Conservation (phyloP, 2,329 filamentous ascomycete genomes). For the Aureobasidium pullulans region DNA sequence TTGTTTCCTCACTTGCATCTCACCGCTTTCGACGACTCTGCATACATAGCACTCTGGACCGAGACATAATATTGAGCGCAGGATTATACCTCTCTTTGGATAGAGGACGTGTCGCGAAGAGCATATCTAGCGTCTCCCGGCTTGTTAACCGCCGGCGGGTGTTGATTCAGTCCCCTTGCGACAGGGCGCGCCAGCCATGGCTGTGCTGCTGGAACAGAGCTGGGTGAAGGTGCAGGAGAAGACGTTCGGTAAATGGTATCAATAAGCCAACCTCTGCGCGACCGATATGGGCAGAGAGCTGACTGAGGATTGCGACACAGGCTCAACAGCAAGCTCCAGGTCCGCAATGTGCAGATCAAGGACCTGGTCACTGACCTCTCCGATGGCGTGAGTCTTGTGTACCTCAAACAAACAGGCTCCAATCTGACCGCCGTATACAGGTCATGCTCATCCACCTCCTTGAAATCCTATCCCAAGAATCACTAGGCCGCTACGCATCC, state of each 20-base stretch:
- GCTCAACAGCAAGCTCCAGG: conserved; percentile 92
- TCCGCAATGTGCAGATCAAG: conserved; percentile 69
- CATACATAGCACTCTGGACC: background rate
- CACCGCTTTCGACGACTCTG: background rate
- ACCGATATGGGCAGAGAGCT: background rate
- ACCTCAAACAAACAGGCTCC: background rate
- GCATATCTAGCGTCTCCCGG: background rate
- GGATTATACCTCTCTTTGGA: background rate
- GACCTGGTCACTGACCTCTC: conserved; percentile 85
- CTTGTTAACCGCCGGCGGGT: conserved; percentile 1
- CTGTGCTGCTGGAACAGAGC: conserved; percentile 48
- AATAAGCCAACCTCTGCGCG: background rate
- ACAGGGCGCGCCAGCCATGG: conserved; percentile 16
- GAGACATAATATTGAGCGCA: background rate
- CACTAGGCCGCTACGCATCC: conserved; percentile 90
- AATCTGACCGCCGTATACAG: conserved; percentile 38
- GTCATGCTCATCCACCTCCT: conserved; percentile 94
- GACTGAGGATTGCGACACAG: conserved; percentile 37
- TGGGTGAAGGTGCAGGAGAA: conserved; percentile 85
- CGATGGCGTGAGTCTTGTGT: conserved; percentile 66
- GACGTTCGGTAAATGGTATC: conserved; percentile 95
- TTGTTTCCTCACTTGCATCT: background rate
- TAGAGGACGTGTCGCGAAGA: background rate
- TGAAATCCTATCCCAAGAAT: conserved; percentile 90
- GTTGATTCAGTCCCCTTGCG: background rate